Evolutionary conservation across 805 yeast species (phyloP).

Genomic region (Zygosaccharomyces siamensis): DNA sequence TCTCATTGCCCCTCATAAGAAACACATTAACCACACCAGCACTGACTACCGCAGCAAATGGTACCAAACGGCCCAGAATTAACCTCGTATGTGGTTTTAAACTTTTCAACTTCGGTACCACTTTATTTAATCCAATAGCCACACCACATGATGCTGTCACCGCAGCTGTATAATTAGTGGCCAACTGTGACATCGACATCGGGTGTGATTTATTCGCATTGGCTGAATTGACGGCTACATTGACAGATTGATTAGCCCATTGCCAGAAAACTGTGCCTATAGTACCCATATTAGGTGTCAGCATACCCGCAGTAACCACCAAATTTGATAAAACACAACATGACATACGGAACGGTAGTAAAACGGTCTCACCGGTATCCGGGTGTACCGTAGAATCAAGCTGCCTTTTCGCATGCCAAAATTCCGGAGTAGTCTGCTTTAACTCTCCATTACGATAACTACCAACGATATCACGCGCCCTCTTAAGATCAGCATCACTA

Average conservation of each 20-base stretch:
- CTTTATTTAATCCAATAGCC: slow-evolving; percentile 84
- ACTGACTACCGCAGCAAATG: slow-evolving; percentile 97
- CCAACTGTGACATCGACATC: slow-evolving; percentile 68
- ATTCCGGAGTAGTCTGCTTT: slow-evolving; percentile 63
- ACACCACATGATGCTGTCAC: slow-evolving; percentile 94
- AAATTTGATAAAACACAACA: slow-evolving; percentile 88
- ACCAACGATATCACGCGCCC: slow-evolving; percentile 61
- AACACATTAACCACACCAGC: slow-evolving; percentile 97
- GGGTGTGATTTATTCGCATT: slow-evolving; percentile 96
- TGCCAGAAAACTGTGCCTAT: slow-evolving; percentile 97
- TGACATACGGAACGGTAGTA: slow-evolving; percentile 95
- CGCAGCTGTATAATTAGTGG: slow-evolving; percentile 77
- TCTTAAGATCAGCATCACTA: slow-evolving; percentile 54
- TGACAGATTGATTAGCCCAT: slow-evolving; percentile 91
- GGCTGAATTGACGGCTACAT: slow-evolving; percentile 95
- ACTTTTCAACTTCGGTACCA: slow-evolving; percentile 78
- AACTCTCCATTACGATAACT: slow-evolving; percentile 68
- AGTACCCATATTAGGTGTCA: slow-evolving; percentile 87
- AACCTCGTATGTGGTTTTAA: slow-evolving; percentile 66
- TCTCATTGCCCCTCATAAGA: slow-evolving; percentile 93
- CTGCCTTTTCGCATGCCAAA: slow-evolving; percentile 84
- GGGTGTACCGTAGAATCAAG: slow-evolving; percentile 94
- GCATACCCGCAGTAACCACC: slow-evolving; percentile 96
- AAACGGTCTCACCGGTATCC: slow-evolving; percentile 90
- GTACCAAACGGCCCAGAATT: slow-evolving; percentile 81